Evolutionary conservation across 495 filamentous ascomycete genomes (phyloP), one percentile per base, ranked within the genome.

Genomic region (Aspergillus cavernicola): DNA sequence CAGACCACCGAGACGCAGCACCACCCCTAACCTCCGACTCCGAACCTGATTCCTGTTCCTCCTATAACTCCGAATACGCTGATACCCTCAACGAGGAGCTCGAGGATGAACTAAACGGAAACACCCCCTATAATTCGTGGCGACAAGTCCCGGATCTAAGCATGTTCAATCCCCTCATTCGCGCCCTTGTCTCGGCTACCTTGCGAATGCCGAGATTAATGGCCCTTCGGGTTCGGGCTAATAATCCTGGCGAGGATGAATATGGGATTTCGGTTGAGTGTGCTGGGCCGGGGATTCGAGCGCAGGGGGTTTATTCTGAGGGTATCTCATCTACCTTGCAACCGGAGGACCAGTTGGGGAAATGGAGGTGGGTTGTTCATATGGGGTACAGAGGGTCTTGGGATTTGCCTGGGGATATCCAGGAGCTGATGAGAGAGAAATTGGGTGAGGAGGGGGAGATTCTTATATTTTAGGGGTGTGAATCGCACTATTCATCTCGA

Each of bases 1-100:
- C n/a, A 9, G n/a, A n/a, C 1, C 35, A 38, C 13, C 35, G 15
- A 9, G 32, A 35, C 11, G n/a, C n/a, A n/a, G n/a, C n/a, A n/a
- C n/a, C n/a, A n/a, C n/a, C n/a, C n/a, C 32, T 35, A 9, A n/a
- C 5, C 32, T 35, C 41, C 10, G 41, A 44, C 6, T 46, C 42
- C 12, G 36, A 49, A 0, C 28, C 51, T 8, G 52, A 55, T 16
- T 55, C 52, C 0, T 33, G 28, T 29, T 55, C 44, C 9, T 48
- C 52, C 1, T 49, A 33, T n/a, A 38, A 38, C 35, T 38, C 35
- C 35, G 35, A 38, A 16, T 16, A 38, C 35, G 12, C n/a, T 3
- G 35, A 55, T 31, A 11, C 13, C 3, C 13, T 44, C 0, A 20
- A 38, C 11, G 28, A 45, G n/a, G 12, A 26, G 8, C 6, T 15